Base-by-base conservation (phyloP, 768 basidiomycete genomes). In the Gymnopilus dilepis region DNA sequence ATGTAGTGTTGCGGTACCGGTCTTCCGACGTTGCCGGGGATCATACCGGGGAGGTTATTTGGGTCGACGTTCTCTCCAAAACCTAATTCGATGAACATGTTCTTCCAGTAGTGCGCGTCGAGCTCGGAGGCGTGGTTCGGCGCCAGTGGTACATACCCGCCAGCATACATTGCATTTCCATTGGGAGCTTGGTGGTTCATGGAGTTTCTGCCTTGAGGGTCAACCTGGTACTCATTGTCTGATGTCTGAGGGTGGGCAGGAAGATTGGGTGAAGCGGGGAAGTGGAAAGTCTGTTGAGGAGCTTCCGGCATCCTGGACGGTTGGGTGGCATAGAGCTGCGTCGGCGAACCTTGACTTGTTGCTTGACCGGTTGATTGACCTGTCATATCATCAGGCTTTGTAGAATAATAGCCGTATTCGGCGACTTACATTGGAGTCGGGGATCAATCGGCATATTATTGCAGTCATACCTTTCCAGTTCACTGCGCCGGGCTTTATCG, bases 81-180 rank as follows among this genome's bases (percentile, higher is more conserved):
- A 21, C 90, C 90, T 15, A 91, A 82, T 65, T 92, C 89, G 45
- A 87, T 74, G 65, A 90, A 85, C 89, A 92, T 91, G 60, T 84
- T 85, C 65, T 85, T 84, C 81, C 86, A 91, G 72, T 92, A 92
- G 56, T 84, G 78, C 11, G 83, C 82, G 70, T 92, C 90, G n/a
- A 81, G 78, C 64, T 86, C 85, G 5, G 83, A 79, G 17, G 81
- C 80, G 51, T 82, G 77, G 34, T 77, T 77, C 21, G 79, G 74
- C 38, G 73, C 74, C 24, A 76, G 63, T 21, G 79, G 78, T 30
- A 76, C 68, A 59, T 76, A 75, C 24, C 72, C 74, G 59, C 70
- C 69, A 26, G 73, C 65, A 65, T 77, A 76, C 56, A 67, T 69
- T 22, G 68, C 56, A 24, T 56, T 45, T 52, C 43, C 56, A 48